Conservation (phyloP, 2,329 filamentous ascomycete species). For the Aphanoascus verrucosus region DNA sequence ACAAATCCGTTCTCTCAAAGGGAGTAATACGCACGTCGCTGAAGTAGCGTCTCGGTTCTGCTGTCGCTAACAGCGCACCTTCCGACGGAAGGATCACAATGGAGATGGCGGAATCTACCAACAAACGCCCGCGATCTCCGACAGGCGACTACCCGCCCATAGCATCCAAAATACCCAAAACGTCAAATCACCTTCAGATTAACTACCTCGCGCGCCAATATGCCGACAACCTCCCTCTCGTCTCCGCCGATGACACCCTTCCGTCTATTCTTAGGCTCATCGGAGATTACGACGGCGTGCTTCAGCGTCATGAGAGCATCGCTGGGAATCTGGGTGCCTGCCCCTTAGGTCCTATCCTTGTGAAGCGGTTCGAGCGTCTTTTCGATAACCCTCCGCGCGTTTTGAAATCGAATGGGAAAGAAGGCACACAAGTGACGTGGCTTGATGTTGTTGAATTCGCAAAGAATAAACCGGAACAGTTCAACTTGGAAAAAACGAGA, state of each 20-base stretch:
- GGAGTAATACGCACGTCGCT: no score
- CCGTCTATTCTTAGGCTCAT: slow-evolving; percentile 62
- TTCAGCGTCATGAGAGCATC: slow-evolving; percentile 76
- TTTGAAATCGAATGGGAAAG: slow-evolving; percentile 51
- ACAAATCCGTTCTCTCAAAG: neutral
- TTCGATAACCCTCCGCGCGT: slow-evolving; percentile 71
- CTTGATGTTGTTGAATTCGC: slow-evolving; percentile 78
- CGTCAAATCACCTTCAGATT: slow-evolving; percentile 52
- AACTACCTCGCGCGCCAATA: slow-evolving; percentile 57
- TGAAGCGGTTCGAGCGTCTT: slow-evolving; percentile 75
- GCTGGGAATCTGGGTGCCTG: slow-evolving; percentile 76
- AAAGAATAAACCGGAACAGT: slow-evolving; percentile 66
- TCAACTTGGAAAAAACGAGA: slow-evolving; percentile 57
- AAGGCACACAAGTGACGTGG: slow-evolving; percentile 59
- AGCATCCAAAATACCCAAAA: slow-evolving; percentile 45
- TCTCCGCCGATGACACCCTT: slow-evolving; percentile 58
- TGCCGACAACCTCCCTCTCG: slow-evolving; percentile 50
- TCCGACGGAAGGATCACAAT: slow-evolving; percentile 25
- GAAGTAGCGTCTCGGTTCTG: neutral
- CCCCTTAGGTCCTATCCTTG: slow-evolving; percentile 67
- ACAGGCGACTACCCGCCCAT: slow-evolving; percentile 31
- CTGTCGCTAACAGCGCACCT: slow-evolving; percentile 2
- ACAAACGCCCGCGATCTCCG: slow-evolving; percentile 39
- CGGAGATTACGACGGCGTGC: slow-evolving; percentile 70
- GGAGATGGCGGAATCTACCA: slow-evolving; percentile 28